Percentiles rank a stretch among this genome's conserved stretches.
phyloP scores from a whole-genome alignment of 306 rosid genomes.

The cucumber (Cucumis sativus) region Cucumber_9930_V3 NC_026661.2:17166501-17167000 shows the following conservation, averaged over 20 bases:
- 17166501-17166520: too few relatives aligned
- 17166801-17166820: neutral
- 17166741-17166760: neutral
- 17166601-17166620: neutral
- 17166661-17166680: neutral
- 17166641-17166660: neutral
- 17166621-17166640: neutral
- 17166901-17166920: neutral
- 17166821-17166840: neutral
- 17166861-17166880: neutral
- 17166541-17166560: too few relatives aligned
- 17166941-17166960: neutral
- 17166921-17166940: neutral
- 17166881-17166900: neutral
- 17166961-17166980: neutral
- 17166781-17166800: neutral
- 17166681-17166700: neutral
- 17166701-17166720: neutral
- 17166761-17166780: too few relatives aligned
- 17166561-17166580: too few relatives aligned
- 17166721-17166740: neutral
- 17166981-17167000: neutral
- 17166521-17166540: too few relatives aligned
- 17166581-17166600: too few relatives aligned
- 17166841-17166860: neutral